Evolutionary conservation across 225 moss, liverwort and hornwort species (phyloP), one percentile per base, ranked within the genome.

Genomic region (Sphagnum contortum): DNA sequence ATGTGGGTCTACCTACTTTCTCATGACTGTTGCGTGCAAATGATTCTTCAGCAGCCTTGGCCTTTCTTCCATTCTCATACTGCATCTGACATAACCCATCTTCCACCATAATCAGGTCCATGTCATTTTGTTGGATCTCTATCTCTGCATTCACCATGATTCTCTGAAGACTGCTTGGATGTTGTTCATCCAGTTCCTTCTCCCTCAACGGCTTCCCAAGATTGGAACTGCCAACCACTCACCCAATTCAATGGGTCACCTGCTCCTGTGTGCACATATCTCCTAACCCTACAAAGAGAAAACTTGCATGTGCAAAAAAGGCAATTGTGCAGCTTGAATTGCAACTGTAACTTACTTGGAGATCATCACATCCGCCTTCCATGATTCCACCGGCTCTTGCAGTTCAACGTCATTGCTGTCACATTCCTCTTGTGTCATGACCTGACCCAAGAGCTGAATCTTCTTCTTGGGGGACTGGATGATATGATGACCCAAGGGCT

Each of bases 121-220:
- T 68, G 49, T 73, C 73, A 62, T 80, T 80, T 52, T 59, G 73
- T 64, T 70, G 70, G 57, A 80, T 73, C 65, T 80, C 68, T 47
- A 62, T 48, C 65, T 71, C 73, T 48, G 63, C 50, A 45, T 64
- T 66, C 66, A 70, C 66, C 55, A 59, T 13, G 48, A 80, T 65
- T 61, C 76, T 69, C 44, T 57, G 45, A 12, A 74, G 45, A n/a
- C 60, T 49, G 59, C 73, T 63, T 54, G n/a, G 44, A 56, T 74
- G 77, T 57, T 29, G 29, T 29, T 29, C 29, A 29, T 66, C 81
- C 57, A 48, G 52, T 63, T 66, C 69, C 57, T 72, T 68, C 60
- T 71, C 74, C 57, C 63, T 56, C 45, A 81, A 47, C 49, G 68
- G 68, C 48, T 66, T 69, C 55, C 81, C 77, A 64, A 4, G 58